Conservation (phyloP, 2,329 filamentous ascomycete genomes). For the Pseudocercospora eumusae region DNA sequence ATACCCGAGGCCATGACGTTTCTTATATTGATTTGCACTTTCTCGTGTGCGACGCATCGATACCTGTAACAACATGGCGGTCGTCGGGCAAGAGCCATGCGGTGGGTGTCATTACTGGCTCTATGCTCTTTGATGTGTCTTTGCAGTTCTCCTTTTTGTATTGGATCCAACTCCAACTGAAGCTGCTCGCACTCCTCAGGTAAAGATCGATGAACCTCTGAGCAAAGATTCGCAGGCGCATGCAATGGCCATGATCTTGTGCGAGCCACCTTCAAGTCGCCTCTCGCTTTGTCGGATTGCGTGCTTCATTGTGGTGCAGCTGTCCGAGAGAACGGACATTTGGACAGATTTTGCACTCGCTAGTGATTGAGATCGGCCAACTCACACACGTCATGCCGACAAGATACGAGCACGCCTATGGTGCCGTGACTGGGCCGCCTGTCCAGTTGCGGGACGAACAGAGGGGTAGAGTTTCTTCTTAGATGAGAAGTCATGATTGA, state of each 20-base stretch:
- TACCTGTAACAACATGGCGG: too few species aligned
- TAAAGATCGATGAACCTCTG: too few species aligned
- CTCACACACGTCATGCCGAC: too few species aligned
- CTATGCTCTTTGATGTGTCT: neutral
- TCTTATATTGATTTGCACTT: neutral
- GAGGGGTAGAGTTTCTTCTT: neutral
- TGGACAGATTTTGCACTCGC: neutral
- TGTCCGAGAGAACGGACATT: neutral
- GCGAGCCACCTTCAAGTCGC: too few species aligned
- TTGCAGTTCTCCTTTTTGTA: neutral
- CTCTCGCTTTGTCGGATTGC: neutral
- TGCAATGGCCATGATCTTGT: too few species aligned
- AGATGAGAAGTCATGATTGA: neutral
- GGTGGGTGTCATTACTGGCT: neutral
- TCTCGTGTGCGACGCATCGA: neutral
- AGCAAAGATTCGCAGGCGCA: too few species aligned
- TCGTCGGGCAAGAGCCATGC: too few species aligned
- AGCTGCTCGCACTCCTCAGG: neutral
- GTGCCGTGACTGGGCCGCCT: too few species aligned
- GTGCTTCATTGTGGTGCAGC: too few species aligned
- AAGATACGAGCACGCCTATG: neutral
- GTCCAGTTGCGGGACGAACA: too few species aligned
- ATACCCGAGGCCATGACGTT: neutral
- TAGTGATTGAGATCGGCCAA: neutral
- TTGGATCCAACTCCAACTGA: neutral